Evolutionary conservation across 179 eudicot genomes (phyloP).

Genomic region (Patellifolia procumbens): DNA sequence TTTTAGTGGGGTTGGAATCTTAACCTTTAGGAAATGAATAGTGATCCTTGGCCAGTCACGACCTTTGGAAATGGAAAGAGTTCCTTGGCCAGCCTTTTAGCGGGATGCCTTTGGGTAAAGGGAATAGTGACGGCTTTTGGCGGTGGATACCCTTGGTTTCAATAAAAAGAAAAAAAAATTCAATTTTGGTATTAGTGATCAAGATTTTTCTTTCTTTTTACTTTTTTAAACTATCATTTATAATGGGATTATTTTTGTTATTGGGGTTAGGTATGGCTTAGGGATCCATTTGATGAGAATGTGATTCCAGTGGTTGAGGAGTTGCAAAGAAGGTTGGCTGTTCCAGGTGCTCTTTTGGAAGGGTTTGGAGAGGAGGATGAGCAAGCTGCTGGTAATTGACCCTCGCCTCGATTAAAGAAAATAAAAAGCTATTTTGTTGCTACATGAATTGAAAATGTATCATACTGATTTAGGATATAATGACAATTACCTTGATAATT

Average conservation of each 20-base stretch:
- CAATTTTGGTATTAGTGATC: not conserved
- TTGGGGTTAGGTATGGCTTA: conserved; percentile 59
- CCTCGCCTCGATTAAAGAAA: too few species aligned
- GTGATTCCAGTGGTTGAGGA: conserved; percentile 77
- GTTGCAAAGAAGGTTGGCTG: conserved; percentile 66
- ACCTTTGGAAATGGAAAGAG: too few species aligned
- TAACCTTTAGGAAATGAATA: too few species aligned
- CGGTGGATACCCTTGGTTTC: too few species aligned
- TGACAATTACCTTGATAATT: not conserved
- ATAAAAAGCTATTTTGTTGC: not conserved
- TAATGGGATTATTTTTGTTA: not conserved
- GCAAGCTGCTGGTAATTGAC: conserved; percentile 44
- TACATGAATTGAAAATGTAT: not conserved
- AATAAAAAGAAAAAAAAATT: too few species aligned
- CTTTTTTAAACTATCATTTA: not conserved
- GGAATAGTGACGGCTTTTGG: too few species aligned
- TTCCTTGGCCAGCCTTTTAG: too few species aligned
- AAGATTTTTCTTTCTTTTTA: not conserved
- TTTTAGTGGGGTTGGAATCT: too few species aligned
- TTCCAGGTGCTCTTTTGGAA: conserved; percentile 31
- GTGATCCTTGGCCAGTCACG: too few species aligned
- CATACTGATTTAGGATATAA: not conserved
- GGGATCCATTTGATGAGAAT: conserved; percentile 79
- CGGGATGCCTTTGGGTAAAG: too few species aligned
- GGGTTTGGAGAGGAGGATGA: conserved; percentile 73